Percentiles rank a stretch among this genome's conserved stretches.
Conservation (phyloP, 2,329 filamentous ascomycete genomes). For the Diplodia intermedia region DNA sequence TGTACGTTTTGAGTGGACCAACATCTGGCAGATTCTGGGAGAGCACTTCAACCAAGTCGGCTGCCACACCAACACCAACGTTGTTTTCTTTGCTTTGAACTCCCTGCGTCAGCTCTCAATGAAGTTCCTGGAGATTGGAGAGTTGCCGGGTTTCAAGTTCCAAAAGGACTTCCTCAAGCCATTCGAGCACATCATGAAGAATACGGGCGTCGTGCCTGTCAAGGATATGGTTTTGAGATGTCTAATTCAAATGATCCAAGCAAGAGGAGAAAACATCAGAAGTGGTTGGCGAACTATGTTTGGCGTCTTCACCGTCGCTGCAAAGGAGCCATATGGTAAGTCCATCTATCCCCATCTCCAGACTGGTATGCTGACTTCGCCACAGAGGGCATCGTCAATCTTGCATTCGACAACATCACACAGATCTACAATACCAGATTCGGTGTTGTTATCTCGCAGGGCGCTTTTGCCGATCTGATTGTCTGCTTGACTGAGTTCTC, state of each 20-base stretch:
- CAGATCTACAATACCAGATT: constrained; percentile 96
- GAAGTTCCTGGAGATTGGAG: constrained; percentile 98
- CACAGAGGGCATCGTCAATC: constrained; percentile 87
- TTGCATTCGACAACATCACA: constrained; percentile 95
- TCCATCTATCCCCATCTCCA: not conserved
- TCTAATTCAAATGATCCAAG: constrained; percentile 98
- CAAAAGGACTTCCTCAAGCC: constrained; percentile 99
- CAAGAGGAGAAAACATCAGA: constrained; percentile 92
- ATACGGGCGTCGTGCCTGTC: constrained; percentile 87
- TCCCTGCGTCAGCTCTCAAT: constrained; percentile 94
- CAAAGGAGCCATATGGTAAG: constrained; percentile 80
- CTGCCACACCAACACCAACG: constrained; percentile 93
- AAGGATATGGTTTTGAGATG: constrained; percentile 98
- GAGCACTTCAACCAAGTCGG: constrained; percentile 98
- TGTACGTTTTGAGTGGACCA: constrained; percentile 97
- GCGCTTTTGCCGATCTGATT: constrained; percentile 93
- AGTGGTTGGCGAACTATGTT: constrained; percentile 99
- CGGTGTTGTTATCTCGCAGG: constrained; percentile 93
- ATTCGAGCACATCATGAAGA: constrained; percentile 96
- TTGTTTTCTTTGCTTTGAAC: constrained; percentile 97
- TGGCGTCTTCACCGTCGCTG: constrained; percentile 95
- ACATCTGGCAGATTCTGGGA: constrained; percentile 96
- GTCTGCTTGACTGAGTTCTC: constrained; percentile 98
- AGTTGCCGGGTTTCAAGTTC: constrained; percentile 98
- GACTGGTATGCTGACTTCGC: constrained; percentile 35